Conservation (phyloP, 139 green algal genomes). For the Picochlorum sp. region DNA sequence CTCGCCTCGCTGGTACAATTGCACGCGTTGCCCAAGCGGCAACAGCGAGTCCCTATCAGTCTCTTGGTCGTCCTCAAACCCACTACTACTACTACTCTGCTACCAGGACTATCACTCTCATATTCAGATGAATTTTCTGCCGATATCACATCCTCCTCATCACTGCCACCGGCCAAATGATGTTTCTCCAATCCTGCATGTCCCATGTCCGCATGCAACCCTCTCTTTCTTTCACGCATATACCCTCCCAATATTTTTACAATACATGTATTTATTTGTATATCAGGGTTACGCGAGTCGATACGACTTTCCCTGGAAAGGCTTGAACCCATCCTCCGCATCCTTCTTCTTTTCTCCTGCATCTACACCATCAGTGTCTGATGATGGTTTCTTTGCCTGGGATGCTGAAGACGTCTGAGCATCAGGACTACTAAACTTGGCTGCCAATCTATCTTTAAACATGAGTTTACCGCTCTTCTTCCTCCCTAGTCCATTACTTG, state of each 20-base stretch:
- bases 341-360: constrained; percentile 4
- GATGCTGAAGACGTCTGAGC: not conserved
- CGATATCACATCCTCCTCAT: not conserved
- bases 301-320: constrained; percentile 12
- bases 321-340: constrained; percentile 3
- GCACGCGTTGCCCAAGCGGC: no score
- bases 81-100: not conserved
- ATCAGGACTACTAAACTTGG: constrained; percentile 13
- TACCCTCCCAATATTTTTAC: no score
- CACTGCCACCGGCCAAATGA: not conserved
- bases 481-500: not conserved
- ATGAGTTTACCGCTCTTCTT: constrained; percentile 24
- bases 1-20: no score
- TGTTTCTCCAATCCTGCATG: no score
- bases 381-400: not conserved
- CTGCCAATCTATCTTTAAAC: constrained; percentile 25
- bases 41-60: not conserved
- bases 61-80: not conserved
- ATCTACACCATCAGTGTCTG: not conserved
- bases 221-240: no score
- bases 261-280: not conserved
- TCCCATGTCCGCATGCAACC: no score
- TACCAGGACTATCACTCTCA: not conserved
- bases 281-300: constrained; percentile 3
- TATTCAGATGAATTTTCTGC: not conserved